These are phyloP conservation scores for Verticillium isaacii DNA, from an alignment of 2,329 filamentous ascomycete genomes.

Conservation along the genomic window DNA sequence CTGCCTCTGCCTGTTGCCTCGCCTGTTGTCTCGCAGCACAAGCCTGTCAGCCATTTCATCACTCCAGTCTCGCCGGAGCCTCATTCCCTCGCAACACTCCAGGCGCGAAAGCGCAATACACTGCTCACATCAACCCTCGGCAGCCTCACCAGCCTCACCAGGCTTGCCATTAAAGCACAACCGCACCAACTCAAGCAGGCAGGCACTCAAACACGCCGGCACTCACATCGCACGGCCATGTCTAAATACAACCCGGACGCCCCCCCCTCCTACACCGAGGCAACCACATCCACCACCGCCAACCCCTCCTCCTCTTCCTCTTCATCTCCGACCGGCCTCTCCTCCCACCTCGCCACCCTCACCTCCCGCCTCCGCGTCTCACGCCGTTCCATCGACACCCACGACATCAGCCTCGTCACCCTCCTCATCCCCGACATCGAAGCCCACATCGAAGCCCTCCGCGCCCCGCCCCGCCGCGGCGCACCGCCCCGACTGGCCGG, in stretches of 20 bases:
- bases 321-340: slow-evolving; percentile 14
- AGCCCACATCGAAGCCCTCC: slow-evolving; percentile 32
- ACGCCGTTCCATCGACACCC: slow-evolving; percentile 21
- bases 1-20: not conserved
- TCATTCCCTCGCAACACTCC: no score
- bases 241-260: not conserved
- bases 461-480: slow-evolving; percentile 29
- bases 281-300: slow-evolving; percentile 10
- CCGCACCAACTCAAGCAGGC: not conserved
- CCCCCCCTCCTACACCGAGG: slow-evolving; percentile 7
- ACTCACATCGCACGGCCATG: not conserved
- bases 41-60: no score
- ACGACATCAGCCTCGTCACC: slow-evolving; percentile 33
- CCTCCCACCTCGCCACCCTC: slow-evolving; percentile 28
- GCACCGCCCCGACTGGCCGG: slow-evolving; percentile 26
- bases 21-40: no score
- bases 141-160: not conserved
- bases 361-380: slow-evolving; percentile 28
- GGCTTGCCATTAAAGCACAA: not conserved
- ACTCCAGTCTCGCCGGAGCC: no score
- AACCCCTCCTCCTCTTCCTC: slow-evolving; percentile 24
- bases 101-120: no score
- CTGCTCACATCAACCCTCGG: no score
- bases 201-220: no score
- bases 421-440: slow-evolving; percentile 36